Evolutionary conservation across 2,329 filamentous ascomycete genomes (phyloP).

Genomic region (Paecilomyces sp.): DNA sequence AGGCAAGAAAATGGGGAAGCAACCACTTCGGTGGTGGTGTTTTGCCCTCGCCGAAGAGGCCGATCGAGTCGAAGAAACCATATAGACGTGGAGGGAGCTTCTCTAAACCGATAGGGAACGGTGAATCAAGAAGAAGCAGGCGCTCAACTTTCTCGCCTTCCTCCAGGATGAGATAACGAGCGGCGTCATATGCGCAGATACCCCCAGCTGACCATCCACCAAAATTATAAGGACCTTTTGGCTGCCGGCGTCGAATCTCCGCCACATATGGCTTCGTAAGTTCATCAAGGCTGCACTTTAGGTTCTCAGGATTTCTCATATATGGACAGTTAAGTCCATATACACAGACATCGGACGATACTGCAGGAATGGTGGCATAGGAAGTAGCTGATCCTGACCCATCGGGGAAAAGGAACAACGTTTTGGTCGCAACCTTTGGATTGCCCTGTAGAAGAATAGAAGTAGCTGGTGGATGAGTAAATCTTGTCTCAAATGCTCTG

Average conservation of each 20-base stretch:
- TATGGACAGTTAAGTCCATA: constrained; percentile 40
- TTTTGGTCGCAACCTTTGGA: constrained; percentile 34
- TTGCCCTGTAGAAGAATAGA: constrained; percentile 38
- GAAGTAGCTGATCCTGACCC: constrained; percentile 42
- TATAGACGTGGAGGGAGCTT: constrained; percentile 53
- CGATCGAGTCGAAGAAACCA: constrained; percentile 42
- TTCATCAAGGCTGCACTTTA: constrained; percentile 27
- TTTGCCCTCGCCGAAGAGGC: constrained; percentile 41
- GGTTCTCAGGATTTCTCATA: constrained; percentile 34
- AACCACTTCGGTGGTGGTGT: constrained; percentile 42
- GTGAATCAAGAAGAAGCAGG: constrained; percentile 60
- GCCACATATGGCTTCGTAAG: constrained; percentile 32
- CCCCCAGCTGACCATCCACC: constrained; percentile 73
- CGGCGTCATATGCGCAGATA: constrained; percentile 62
- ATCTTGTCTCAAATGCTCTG: constrained; percentile 5
- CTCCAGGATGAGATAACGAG: constrained; percentile 50
- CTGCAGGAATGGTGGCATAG: constrained; percentile 35
- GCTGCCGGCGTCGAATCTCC: constrained; percentile 42
- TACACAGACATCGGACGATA: constrained; percentile 34
- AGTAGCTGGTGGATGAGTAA: constrained; percentile 30
- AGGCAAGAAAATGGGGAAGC: constrained; percentile 45
- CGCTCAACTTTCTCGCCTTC: constrained; percentile 52
- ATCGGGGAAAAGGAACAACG: constrained; percentile 38
- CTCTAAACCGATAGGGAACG: constrained; percentile 61
- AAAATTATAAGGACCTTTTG: constrained; percentile 54